phyloP scores from a whole-genome alignment of 352 stramenopile genomes.

The Saprolegnia diclina region DNA sequence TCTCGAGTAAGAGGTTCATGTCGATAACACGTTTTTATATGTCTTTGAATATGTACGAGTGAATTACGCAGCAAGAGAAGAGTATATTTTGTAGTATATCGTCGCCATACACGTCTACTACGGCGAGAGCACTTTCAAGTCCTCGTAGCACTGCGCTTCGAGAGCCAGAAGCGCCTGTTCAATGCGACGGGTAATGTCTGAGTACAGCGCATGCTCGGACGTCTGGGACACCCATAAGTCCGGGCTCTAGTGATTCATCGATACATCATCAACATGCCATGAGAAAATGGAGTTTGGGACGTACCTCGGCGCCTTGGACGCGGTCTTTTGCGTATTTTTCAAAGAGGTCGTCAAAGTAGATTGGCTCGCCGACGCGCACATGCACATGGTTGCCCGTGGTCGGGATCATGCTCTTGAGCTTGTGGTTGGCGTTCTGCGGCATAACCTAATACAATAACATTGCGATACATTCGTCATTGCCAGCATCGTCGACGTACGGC shows the following conservation, averaged over 20 bases:
- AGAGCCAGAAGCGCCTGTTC: conserved; percentile 58
- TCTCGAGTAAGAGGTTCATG: conserved; percentile 40
- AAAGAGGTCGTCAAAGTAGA: conserved; percentile 81
- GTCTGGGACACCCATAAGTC: conserved; percentile 55
- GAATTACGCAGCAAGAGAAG: not conserved
- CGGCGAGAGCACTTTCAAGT: not conserved
- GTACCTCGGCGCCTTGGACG: conserved; percentile 36
- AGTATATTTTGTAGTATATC: not conserved
- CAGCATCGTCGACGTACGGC: conserved; percentile 27
- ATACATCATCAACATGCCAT: conserved; percentile 10
- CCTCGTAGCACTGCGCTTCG: conserved; percentile 25
- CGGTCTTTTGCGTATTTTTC: conserved; percentile 47
- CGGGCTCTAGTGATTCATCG: conserved; percentile 8
- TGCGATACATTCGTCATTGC: not conserved
- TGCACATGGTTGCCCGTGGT: conserved; percentile 43
- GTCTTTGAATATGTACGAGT: not conserved
- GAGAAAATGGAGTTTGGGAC: not conserved
- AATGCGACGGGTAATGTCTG: conserved; percentile 80
- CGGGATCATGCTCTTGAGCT: conserved; percentile 60
- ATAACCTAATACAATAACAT: conserved; percentile 40
- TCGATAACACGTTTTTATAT: not conserved
- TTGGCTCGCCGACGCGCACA: conserved; percentile 62
- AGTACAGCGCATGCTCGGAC: conserved; percentile 66
- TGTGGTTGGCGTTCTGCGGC: conserved; percentile 71
- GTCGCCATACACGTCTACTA: not conserved